Evolutionary conservation across 116 monocot species (phyloP).

Genomic region (Phalaenopsis hybrid): DNA sequence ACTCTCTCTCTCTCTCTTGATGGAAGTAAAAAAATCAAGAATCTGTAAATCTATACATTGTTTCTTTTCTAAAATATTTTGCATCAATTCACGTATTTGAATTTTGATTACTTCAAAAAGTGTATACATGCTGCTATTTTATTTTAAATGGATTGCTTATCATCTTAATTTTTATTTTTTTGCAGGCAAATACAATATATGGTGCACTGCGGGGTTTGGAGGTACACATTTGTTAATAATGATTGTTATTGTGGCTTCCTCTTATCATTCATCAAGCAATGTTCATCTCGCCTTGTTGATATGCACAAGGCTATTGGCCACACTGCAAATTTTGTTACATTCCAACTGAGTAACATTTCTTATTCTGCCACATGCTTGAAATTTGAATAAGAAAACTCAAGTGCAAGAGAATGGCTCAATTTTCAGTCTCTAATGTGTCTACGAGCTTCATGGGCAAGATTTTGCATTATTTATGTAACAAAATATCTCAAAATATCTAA

Average conservation of each 20-base stretch:
- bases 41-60: neutral
- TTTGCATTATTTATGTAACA: neutral
- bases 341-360: neutral
- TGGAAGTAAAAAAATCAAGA: too few relatives aligned
- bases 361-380: neutral
- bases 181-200: conserved; percentile 88
- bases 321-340: neutral
- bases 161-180: conserved; percentile 13
- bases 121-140: neutral
- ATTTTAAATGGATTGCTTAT: neutral
- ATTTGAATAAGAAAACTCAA: neutral
- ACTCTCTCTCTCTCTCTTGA: too few relatives aligned
- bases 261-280: neutral
- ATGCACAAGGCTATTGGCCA: neutral
- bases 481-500: neutral
- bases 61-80: neutral
- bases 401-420: conserved; percentile 1
- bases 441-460: neutral
- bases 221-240: conserved; percentile 30
- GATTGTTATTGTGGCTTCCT: neutral
- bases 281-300: neutral
- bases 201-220: conserved; percentile 87
- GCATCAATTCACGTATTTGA: neutral
- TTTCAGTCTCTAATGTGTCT: neutral
- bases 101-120: neutral